These are phyloP conservation scores for Jamesozyma gamospora DNA, from an alignment of 805 yeast species.

Conservation along the genomic window DNA sequence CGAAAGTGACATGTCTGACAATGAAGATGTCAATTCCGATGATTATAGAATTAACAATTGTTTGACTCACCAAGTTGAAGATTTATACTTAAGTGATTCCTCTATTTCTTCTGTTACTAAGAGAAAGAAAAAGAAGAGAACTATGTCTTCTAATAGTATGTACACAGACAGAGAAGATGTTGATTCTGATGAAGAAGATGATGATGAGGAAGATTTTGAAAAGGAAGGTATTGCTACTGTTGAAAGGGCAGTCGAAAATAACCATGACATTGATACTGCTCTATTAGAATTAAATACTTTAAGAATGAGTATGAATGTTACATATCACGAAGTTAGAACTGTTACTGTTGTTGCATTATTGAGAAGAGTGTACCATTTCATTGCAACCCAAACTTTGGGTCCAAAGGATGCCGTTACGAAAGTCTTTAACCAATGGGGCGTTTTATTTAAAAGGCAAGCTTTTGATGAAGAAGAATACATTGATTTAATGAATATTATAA, in stretches of 20 bases:
- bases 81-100: conserved; percentile 45
- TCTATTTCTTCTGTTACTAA: conserved; percentile 45
- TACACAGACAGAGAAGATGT: conserved; percentile 37
- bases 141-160: conserved; percentile 32
- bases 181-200: conserved; percentile 36
- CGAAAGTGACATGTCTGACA: conserved; percentile 29
- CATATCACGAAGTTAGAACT: conserved; percentile 81
- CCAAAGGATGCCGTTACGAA: conserved; percentile 68
- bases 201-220: conserved; percentile 61
- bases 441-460: conserved; percentile 73
- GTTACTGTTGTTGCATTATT: conserved; percentile 72
- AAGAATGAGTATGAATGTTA: conserved; percentile 95
- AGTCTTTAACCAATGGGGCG: conserved; percentile 73
- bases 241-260: conserved; percentile 81
- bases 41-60: conserved; percentile 24
- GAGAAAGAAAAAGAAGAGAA: conserved; percentile 36
- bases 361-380: conserved; percentile 58
- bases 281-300: conserved; percentile 84
- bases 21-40: conserved; percentile 23
- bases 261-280: conserved; percentile 91
- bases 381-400: conserved; percentile 66
- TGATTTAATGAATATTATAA: conserved; percentile 48
- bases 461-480: conserved; percentile 71
- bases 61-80: conserved; percentile 37
- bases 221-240: conserved; percentile 91